Evolutionary conservation across 805 yeast genomes (phyloP), one percentile per base, ranked within the genome.

Genomic region (Zygotorulaspora sp.): DNA sequence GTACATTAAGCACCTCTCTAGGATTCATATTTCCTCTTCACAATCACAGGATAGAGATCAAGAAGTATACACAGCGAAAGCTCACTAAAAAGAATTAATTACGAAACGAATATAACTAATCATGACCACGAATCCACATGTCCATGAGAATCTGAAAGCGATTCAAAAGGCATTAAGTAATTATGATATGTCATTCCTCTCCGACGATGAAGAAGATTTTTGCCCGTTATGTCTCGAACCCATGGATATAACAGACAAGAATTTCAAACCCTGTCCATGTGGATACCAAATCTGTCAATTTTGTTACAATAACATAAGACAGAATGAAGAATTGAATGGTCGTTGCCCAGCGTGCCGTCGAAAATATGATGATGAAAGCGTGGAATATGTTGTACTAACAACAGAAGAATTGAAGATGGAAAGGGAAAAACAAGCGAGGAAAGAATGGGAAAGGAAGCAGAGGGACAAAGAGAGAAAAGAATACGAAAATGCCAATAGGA

Each of bases 211-310:
- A 39, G 66, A 58, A 30, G 65, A 56, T 35, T 55, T 52, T 28
- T 68, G 96, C 66, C 98, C 98, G 40, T 75, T 92, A 47, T 92
- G 99, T 69, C 90, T 89, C 57, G 99, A 92, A 65, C 97, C 92
- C 61, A 81, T 92, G 88, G 99, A 92, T 63, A 79, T 90, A 32
- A 83, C 95, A 12, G 98, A 92, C 65, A 87, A 84, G 57, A 86
- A 88, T 67, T 92, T 92, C 72, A 87, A 83, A 62, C 99, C 99
- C n/a, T 92, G 99, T 70, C 97, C 97, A 1, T 92, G 99, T 68
- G 99, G 99, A 13, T 92, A 92, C 57, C 97, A 94, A 62, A 85
- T 92, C 41, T 92, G 99, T 63, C 97, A 90, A 71, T 92, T 92
- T 60, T 92, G 99, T 63, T 92, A 90, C 71, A 92, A 92, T 67